Conservation (phyloP, 176 grass and related monocot species). For the Poa annua region DNA sequence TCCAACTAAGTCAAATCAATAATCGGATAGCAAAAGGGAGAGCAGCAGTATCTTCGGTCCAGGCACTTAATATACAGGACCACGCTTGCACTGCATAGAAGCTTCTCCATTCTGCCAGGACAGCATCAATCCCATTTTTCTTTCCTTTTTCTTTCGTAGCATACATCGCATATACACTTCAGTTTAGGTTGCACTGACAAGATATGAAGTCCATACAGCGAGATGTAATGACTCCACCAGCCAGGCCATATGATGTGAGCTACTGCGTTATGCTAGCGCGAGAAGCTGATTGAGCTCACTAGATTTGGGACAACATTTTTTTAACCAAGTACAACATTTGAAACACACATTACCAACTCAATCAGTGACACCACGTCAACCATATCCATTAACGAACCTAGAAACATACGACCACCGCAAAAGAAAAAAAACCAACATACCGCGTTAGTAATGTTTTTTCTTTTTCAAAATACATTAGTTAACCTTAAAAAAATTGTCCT, state of each 20-base stretch:
- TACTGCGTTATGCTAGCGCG: not conserved
- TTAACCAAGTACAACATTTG: not conserved
- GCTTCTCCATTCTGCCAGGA: conserved; percentile 1
- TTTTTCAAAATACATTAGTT: not conserved
- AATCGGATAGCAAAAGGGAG: not conserved
- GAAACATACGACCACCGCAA: not conserved
- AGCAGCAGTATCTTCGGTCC: not conserved
- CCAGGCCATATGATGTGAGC: conserved; percentile 34
- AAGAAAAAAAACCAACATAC: too few species aligned
- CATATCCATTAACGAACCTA: not conserved
- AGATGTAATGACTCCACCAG: conserved; percentile 30
- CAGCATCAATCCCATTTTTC: not conserved
- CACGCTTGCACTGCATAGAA: conserved; percentile 1
- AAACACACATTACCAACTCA: not conserved
- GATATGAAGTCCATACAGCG: conserved; percentile 36
- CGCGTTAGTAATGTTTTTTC: not conserved
- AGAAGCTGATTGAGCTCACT: conserved; percentile 24
- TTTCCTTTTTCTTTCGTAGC: not conserved
- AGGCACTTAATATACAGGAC: not conserved
- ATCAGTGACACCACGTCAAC: not conserved
- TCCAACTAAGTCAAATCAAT: not conserved
- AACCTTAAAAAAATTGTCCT: not conserved
- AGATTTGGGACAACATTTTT: conserved; percentile 2
- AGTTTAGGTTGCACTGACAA: conserved; percentile 44
- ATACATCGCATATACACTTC: conserved; percentile 30